Evolutionary conservation across 768 basidiomycete species (phyloP).

Genomic region (Tephrocybe sp.): DNA sequence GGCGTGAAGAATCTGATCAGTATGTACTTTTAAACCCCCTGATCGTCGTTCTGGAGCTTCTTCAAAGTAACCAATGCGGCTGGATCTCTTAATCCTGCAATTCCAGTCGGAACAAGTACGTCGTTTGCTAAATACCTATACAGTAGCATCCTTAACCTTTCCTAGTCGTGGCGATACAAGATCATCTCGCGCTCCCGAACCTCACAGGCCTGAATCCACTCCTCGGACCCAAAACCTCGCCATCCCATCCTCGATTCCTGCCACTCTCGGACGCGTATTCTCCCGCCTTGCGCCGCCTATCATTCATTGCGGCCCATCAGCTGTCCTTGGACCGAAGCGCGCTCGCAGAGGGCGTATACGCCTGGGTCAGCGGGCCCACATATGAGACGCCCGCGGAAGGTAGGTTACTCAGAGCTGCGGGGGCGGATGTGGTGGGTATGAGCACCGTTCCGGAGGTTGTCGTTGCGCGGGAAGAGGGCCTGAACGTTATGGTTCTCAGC

Average conservation of each 20-base stretch:
- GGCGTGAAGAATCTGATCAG: constrained; percentile 77
- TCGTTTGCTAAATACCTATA: neutral
- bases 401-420: constrained; percentile 65
- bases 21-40: constrained; percentile 30
- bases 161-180: constrained; percentile 78
- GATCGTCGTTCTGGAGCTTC: neutral
- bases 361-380: constrained; percentile 88
- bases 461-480: constrained; percentile 69
- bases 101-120: constrained; percentile 81
- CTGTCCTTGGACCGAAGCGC: constrained; percentile 52
- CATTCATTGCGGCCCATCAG: constrained; percentile 68
- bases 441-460: constrained; percentile 90
- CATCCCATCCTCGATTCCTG: constrained; percentile 69
- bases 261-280: constrained; percentile 86
- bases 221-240: constrained; percentile 64
- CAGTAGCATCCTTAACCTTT: constrained; percentile 11
- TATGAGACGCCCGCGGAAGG: constrained; percentile 91
- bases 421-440: constrained; percentile 94
- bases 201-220: constrained; percentile 76
- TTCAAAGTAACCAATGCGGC: constrained; percentile 82
- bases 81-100: constrained; percentile 70
- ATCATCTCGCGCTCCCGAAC: constrained; percentile 81
- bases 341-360: constrained; percentile 80
- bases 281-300: constrained; percentile 59
- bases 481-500: constrained; percentile 77